A percentile compares a stretch with the other conserved stretches of the same genome.
Evolutionary conservation across 805 yeast genomes (phyloP).

Genomic region (Lachancea nothofagi): DNA sequence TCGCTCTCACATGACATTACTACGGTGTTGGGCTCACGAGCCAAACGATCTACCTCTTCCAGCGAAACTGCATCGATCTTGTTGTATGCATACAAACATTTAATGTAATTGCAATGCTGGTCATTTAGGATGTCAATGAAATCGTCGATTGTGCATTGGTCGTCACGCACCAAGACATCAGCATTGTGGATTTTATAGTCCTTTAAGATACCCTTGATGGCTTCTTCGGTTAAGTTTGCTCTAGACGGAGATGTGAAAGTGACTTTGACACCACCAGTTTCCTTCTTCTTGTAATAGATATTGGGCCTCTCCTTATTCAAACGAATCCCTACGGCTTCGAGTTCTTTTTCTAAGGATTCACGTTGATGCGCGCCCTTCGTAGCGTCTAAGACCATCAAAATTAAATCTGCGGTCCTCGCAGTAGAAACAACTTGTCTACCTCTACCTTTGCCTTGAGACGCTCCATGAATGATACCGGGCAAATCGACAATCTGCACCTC

Average conservation of each 20-base stretch:
- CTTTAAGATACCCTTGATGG: slow-evolving; percentile 68
- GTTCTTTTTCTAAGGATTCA: slow-evolving; percentile 75
- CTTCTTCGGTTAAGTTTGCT: slow-evolving; percentile 64
- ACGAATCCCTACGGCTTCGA: slow-evolving; percentile 91
- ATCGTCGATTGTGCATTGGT: slow-evolving; percentile 84
- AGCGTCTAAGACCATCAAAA: slow-evolving; percentile 91
- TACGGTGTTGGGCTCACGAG: slow-evolving; percentile 86
- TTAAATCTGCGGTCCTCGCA: slow-evolving; percentile 88
- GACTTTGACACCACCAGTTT: slow-evolving; percentile 87
- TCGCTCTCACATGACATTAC: slow-evolving; percentile 91
- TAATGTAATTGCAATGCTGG: slow-evolving; percentile 78
- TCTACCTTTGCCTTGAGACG: slow-evolving; percentile 94
- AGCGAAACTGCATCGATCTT: slow-evolving; percentile 92
- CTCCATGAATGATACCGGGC: slow-evolving; percentile 96
- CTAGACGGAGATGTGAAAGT: slow-evolving; percentile 79
- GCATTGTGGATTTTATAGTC: slow-evolving; percentile 92
- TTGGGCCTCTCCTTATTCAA: slow-evolving; percentile 76
- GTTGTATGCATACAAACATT: slow-evolving; percentile 90
- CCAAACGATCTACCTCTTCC: slow-evolving; percentile 89
- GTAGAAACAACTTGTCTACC: slow-evolving; percentile 96
- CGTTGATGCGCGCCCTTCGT: slow-evolving; percentile 91
- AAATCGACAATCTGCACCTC: slow-evolving; percentile 95
- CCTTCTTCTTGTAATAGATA: slow-evolving; percentile 69
- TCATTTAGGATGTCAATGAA: slow-evolving; percentile 88
- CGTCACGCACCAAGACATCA: slow-evolving; percentile 86